phyloP scores from a whole-genome alignment of 2,329 filamentous ascomycete species.

The Colletotrichum australisinense region DNA sequence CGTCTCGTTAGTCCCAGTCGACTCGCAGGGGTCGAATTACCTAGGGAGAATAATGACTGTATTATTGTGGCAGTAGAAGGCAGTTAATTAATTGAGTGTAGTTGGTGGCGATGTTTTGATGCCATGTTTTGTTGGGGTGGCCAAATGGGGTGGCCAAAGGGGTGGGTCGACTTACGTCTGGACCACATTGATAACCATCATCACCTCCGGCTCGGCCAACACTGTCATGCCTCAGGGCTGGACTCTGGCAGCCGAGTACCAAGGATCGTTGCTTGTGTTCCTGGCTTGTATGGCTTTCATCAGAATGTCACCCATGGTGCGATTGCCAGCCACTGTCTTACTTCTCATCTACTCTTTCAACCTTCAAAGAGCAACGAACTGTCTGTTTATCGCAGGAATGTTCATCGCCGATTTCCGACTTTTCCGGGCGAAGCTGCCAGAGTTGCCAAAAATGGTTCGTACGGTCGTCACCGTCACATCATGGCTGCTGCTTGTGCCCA shows the following conservation, averaged over 20 bases:
- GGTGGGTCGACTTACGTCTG: too few species aligned
- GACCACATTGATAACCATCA: conserved; percentile 57
- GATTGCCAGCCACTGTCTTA: conserved; percentile 53
- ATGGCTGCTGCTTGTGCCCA: background rate
- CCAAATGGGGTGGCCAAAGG: too few species aligned
- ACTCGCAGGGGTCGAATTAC: too few species aligned
- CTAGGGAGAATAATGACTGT: too few species aligned
- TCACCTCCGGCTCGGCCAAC: conserved; percentile 62
- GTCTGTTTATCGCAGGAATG: conserved; percentile 24
- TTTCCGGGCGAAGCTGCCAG: background rate
- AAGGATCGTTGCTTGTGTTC: conserved; percentile 68
- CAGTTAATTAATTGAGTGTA: too few species aligned
- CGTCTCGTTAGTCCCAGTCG: too few species aligned
- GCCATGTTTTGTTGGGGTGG: too few species aligned
- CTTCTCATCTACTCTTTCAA: conserved; percentile 53
- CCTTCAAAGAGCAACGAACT: background rate
- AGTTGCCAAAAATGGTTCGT: background rate
- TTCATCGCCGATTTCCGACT: conserved; percentile 21
- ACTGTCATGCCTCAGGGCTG: conserved; percentile 67
- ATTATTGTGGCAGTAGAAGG: too few species aligned
- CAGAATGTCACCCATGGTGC: conserved; percentile 53
- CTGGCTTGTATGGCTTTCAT: conserved; percentile 63
- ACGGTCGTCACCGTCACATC: background rate
- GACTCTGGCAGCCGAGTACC: conserved; percentile 72
- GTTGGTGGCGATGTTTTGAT: too few species aligned